Base-by-base conservation (phyloP, 768 basidiomycete genomes). In the Xerocomellus amylosporus region DNA sequence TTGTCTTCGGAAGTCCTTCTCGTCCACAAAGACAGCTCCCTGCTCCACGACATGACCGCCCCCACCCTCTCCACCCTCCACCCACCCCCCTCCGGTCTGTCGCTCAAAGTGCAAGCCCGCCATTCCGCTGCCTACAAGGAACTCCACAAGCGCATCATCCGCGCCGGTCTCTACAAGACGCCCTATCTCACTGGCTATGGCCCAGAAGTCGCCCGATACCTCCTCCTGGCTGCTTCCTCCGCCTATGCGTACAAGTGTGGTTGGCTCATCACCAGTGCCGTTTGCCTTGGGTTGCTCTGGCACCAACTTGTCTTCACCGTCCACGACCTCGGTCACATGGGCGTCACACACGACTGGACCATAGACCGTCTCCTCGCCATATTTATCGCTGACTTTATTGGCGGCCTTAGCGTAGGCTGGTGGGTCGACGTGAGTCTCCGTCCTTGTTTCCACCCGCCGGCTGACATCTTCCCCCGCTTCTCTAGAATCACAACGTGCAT, bases 381-480 rank as follows among this genome's bases (percentile, higher is more conserved):
- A 37, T 67, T 86, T 31, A 75, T 98, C 42, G 90, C 96, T 0
- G 83, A 93, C 68, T 92, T 87, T 64, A 76, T 94, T 44, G 97
- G 97, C 24, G 97, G 97, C 5, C 75, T 99, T 49, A 97, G 94
- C 67, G 79, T 97, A 22, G 92, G 94, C 38, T 99, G 97, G 97
- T 99, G 96, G 96, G 90, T 93, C 38, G 82, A 94, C 69, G 94
- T 95, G 63, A 75, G 93, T 84, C n/a, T 13, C 46, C 36, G 12
- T 40, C 53, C n/a, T 54, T 48, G 3, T 48, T 37, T 54, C 48
- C 37, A 24, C 37, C 49, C 41, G 34, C 20, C 39, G 30, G n/a
- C 26, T 49, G 33, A 59, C 42, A 60, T 28, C 58, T 45, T 34
- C 36, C 37, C 30, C 17, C 17, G 22, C n/a, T 45, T 22, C 12